These are phyloP conservation scores for Solanum pinnatisectum DNA, from an alignment of 257 asterid species.

Conservation along the genomic window DNA sequence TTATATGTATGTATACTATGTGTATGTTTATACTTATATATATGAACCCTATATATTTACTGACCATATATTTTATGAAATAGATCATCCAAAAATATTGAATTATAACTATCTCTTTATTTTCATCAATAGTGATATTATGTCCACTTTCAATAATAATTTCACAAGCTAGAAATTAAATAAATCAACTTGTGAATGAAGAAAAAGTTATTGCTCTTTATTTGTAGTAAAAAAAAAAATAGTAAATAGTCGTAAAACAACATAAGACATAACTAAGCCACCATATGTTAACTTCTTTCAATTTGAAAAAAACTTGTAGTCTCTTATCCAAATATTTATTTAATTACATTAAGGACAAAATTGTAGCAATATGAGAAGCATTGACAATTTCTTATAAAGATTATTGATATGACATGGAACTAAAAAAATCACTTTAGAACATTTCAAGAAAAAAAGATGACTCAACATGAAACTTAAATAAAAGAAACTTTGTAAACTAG, in stretches of 20 bases:
- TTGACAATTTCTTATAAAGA: background rate
- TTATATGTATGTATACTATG: too few relatives aligned
- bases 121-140: background rate
- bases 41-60: background rate
- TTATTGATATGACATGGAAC: background rate
- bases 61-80: background rate
- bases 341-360: conserved; percentile 1
- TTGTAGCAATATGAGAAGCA: conserved; percentile 14
- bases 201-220: background rate
- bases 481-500: conserved; percentile 8
- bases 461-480: conserved; percentile 24
- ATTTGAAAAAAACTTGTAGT: conserved; percentile 10
- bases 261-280: background rate
- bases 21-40: background rate
- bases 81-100: background rate
- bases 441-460: conserved; percentile 29
- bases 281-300: background rate
- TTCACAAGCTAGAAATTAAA: background rate
- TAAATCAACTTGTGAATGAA: background rate
- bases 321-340: background rate
- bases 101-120: background rate
- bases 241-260: background rate
- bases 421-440: conserved; percentile 16
- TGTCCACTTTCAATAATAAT: background rate
- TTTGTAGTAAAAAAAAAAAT: background rate